Base-by-base conservation (phyloP, 2,329 filamentous ascomycete genomes). In the Zymoseptoria crescenta region DNA sequence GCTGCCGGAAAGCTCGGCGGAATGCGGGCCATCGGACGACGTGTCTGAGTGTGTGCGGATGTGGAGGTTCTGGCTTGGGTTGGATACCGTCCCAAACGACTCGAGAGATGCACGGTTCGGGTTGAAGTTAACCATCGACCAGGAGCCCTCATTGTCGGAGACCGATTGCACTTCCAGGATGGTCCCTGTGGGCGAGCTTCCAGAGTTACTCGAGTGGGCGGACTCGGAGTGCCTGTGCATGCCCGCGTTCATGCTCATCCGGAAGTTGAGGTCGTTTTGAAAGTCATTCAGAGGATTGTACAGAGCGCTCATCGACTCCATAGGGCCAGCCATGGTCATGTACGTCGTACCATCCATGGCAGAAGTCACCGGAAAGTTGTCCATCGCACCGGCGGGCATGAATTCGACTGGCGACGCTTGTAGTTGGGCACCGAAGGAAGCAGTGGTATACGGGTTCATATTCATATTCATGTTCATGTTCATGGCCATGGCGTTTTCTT, bases 51-150 rank as follows among this genome's bases (percentile, higher is more conserved):
- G 86, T 57, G 87, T 92, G 66, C 92, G 85, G 69, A 96, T 82
- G 76, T 96, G 93, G 55, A 97, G 79, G 0, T 91, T 95, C 76
- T 96, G 89, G 62, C 87, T 85, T 1, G 93, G 93, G 75, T 96
- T 96, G 80, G 96, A 95, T 70, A 96, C 92, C 65, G 89, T 86
- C 55, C 68, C 68, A 58, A 70, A 84, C 35, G 83, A 81, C 66
- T 93, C 88, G 66, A 88, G 85, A 45, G 86, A 87, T 62, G 84
- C 86, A 45, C 69, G 67, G 52, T 71, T 64, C n/a, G 66, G 59
- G 59, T 71, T 69, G 67, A 60, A 83, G 65, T 94, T 89, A 59
- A 96, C 86, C 65, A 88, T 83, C 55, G 84, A 85, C 92, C 92
- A 97, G 28, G 60, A 62, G 49, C 64, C 63, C 59, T 90, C 89